Conservation (phyloP, 192 early-diverging fungal species). For the Coemansia javaensis region DNA sequence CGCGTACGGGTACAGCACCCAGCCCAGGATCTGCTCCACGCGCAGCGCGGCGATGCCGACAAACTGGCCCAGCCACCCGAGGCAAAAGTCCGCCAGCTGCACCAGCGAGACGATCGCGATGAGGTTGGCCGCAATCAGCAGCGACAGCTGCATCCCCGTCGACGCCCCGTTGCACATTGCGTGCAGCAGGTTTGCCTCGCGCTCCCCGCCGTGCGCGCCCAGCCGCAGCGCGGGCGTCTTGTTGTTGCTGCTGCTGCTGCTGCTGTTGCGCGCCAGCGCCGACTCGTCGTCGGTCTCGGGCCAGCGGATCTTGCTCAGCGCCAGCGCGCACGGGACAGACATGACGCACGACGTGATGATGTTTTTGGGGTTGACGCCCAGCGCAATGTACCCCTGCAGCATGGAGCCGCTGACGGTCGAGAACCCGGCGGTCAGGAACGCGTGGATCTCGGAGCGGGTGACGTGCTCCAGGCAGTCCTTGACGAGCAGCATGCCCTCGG, state of each 20-base stretch:
- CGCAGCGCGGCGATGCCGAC: constrained; percentile 57
- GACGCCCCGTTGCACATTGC: constrained; percentile 80
- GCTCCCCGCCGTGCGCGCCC: constrained; percentile 56
- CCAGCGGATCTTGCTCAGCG: constrained; percentile 79
- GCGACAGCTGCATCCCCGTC: constrained; percentile 67
- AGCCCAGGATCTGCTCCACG: constrained; percentile 68
- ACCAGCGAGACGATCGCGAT: constrained; percentile 72
- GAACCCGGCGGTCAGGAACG: constrained; percentile 85
- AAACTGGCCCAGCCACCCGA: constrained; percentile 68
- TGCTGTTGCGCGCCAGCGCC: constrained; percentile 71
- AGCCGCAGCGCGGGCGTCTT: constrained; percentile 54
- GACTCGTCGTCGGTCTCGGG: constrained; percentile 84
- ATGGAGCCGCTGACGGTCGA: constrained; percentile 86
- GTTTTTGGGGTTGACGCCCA: constrained; percentile 61
- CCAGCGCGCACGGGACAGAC: constrained; percentile 81
- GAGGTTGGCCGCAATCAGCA: constrained; percentile 72
- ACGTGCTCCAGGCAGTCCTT: constrained; percentile 76
- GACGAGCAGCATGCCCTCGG: constrained; percentile 77
- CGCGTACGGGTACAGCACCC: constrained; percentile 71
- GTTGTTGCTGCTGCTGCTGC: too few relatives aligned
- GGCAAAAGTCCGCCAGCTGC: constrained; percentile 60
- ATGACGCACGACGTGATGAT: constrained; percentile 84
- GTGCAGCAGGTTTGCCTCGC: constrained; percentile 71
- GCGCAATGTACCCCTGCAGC: constrained; percentile 64
- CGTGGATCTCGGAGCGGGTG: constrained; percentile 82